phyloP scores from a whole-genome alignment of 768 basidiomycete genomes.

The Mycena polygramma region DNA sequence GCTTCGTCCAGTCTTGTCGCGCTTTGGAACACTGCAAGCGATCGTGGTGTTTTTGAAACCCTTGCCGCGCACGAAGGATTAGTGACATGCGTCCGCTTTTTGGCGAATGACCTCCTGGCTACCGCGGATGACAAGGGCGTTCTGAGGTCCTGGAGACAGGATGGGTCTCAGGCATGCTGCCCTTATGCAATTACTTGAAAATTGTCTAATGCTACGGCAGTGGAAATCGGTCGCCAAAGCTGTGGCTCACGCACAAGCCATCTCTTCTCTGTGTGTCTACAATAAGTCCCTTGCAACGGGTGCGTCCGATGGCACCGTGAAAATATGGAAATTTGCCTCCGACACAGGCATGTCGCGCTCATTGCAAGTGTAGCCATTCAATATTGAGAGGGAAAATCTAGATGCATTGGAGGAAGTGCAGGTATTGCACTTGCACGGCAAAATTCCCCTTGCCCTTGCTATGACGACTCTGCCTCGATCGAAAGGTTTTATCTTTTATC shows the following conservation, averaged over 20 bases:
- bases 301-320: constrained; percentile 84
- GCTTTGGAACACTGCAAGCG: constrained; percentile 59
- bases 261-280: constrained; percentile 74
- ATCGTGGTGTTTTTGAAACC: constrained; percentile 73
- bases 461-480: constrained; percentile 75
- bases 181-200: constrained; percentile 37
- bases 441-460: constrained; percentile 81
- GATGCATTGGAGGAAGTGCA: constrained; percentile 64
- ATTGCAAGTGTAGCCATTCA: constrained; percentile 15
- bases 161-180: constrained; percentile 56
- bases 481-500: constrained; percentile 58
- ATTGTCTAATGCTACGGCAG: constrained; percentile 53
- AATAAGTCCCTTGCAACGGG: constrained; percentile 75
- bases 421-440: constrained; percentile 71
- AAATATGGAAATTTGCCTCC: constrained; percentile 72
- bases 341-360: constrained; percentile 43
- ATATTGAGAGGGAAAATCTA: constrained; percentile 36
- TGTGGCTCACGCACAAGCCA: constrained; percentile 75
- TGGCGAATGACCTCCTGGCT: constrained; percentile 63
- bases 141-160: constrained; percentile 72
- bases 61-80: constrained; percentile 80
- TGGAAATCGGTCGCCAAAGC: constrained; percentile 63
- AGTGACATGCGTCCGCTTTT: constrained; percentile 84
- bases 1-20: constrained; percentile 61
- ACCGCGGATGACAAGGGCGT: constrained; percentile 85